Evolutionary conservation across 306 rosid species (phyloP).

Genomic region (Hylodesmum podocarpum): DNA sequence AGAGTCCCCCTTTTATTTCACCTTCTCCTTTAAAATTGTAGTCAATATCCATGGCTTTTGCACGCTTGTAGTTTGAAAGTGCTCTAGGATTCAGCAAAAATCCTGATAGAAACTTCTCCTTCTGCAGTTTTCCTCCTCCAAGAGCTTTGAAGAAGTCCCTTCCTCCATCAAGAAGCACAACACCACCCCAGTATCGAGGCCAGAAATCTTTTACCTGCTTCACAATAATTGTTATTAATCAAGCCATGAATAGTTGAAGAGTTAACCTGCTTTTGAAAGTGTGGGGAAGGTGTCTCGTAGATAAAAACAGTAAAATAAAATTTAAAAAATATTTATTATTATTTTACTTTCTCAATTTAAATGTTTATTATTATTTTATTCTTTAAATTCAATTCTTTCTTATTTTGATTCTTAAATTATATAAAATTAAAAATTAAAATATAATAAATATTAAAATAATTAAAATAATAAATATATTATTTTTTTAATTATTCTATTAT

Average conservation of each 20-base stretch:
- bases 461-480: no score
- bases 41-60: constrained; percentile 61
- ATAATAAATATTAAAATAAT: no score
- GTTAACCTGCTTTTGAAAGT: no score
- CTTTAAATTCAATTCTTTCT: no score
- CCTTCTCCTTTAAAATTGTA: constrained; percentile 87
- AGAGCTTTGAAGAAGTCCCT: constrained; percentile 78
- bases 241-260: constrained; percentile 24
- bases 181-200: constrained; percentile 98
- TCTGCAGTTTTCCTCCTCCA: constrained; percentile 80
- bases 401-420: no score
- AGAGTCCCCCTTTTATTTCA: constrained; percentile 90
- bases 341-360: no score
- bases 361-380: no score
- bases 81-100: constrained; percentile 80
- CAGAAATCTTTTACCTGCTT: constrained; percentile 79
- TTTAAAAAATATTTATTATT: no score
- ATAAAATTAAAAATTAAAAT: no score
- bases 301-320: no score
- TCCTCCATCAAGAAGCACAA: constrained; percentile 54
- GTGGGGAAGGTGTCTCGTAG: no score
- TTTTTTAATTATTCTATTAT: no score
- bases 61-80: constrained; percentile 74
- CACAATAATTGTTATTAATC: not conserved
- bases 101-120: constrained; percentile 81